phyloP scores from a whole-genome alignment of 2,329 filamentous ascomycete genomes.

The Dothistroma septosporum region DNA sequence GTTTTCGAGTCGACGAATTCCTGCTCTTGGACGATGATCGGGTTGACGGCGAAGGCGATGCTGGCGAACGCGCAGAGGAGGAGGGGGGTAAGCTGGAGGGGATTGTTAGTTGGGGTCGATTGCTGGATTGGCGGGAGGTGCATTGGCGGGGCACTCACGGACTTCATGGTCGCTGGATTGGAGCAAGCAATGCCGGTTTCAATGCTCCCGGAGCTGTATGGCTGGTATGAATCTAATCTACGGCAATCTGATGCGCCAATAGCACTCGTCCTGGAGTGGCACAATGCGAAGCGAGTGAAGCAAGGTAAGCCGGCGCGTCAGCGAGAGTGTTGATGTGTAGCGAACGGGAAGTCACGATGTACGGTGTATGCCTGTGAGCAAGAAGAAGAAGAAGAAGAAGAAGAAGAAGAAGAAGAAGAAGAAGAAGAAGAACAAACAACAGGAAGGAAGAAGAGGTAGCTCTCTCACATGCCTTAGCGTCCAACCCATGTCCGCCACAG shows the following conservation, averaged over 20 bases:
- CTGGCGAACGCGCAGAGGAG: conserved; percentile 18
- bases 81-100: not conserved
- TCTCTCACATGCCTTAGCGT: not conserved
- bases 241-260: not conserved
- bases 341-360: not conserved
- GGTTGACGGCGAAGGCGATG: conserved; percentile 51
- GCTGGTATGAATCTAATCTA: not conserved
- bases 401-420: not conserved
- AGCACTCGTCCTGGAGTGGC: not conserved
- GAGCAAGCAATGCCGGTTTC: not conserved
- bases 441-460: not conserved
- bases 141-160: not conserved
- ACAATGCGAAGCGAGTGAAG: not conserved
- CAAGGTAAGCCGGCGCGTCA: too few species aligned
- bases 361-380: not conserved
- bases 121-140: not conserved
- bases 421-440: not conserved
- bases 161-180: conserved; percentile 2
- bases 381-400: too few species aligned
- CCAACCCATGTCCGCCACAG: not conserved
- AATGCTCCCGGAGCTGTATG: not conserved
- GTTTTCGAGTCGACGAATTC: conserved; percentile 59
- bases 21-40: conserved; percentile 55
- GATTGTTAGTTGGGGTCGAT: not conserved
- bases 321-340: too few species aligned